phyloP scores from a whole-genome alignment of 1,139 yeast species.

The Yamadazyma buinensis region DNA sequence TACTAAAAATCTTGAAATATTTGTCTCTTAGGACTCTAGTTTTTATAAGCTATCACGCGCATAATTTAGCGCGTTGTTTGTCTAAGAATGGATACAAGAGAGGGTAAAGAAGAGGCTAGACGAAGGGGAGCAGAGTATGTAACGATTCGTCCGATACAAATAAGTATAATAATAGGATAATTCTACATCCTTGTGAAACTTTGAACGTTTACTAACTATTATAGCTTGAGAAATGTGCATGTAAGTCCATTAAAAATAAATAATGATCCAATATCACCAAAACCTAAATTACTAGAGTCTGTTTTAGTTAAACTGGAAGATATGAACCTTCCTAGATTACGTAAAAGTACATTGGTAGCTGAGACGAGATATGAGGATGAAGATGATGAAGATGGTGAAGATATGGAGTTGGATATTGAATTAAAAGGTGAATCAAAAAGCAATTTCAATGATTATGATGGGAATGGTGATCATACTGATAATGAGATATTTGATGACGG shows the following conservation, averaged over 20 bases:
- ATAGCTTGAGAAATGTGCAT: slow-evolving; percentile 11
- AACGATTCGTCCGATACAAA: too few relatives aligned
- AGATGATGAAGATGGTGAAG: neutral
- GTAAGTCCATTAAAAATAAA: slow-evolving; percentile 11
- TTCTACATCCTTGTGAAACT: too few relatives aligned
- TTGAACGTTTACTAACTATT: slow-evolving; percentile 7
- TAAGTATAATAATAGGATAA: too few relatives aligned
- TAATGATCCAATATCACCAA: slow-evolving; percentile 9
- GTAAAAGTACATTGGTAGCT: slow-evolving; percentile 7
- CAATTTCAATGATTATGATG: neutral
- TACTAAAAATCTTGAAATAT: too few relatives aligned
- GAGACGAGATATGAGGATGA: neutral
- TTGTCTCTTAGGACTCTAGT: too few relatives aligned
- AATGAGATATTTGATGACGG: neutral
- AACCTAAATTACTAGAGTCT: slow-evolving; percentile 19
- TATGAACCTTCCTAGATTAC: slow-evolving; percentile 21
- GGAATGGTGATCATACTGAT: neutral
- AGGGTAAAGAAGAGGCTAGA: slow-evolving; percentile 24
- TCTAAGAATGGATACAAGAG: slow-evolving; percentile 12
- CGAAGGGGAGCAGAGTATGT: slow-evolving; percentile 44
- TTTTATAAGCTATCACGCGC: too few relatives aligned
- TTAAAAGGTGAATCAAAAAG: neutral
- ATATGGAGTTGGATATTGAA: neutral
- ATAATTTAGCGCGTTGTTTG: too few relatives aligned
- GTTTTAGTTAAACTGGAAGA: slow-evolving; percentile 23